Percentiles rank a stretch among this genome's conserved stretches.
phyloP scores from a whole-genome alignment of 345 rosid genomes.

The Aquilaria malaccensis region DNA sequence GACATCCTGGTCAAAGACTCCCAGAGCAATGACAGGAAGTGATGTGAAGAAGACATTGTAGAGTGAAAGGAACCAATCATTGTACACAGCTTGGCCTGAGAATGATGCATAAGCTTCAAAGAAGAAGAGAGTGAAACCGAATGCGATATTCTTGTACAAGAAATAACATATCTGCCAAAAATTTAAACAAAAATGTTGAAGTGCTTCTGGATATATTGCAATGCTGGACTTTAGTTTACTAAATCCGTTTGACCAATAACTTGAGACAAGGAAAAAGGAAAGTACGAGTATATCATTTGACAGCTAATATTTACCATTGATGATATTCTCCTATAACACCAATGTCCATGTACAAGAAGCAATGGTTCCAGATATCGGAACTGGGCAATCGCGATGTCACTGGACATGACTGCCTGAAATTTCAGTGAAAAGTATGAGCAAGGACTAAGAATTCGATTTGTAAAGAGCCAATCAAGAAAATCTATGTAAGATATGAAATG shows the following conservation, averaged over 20 bases:
- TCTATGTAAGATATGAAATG: neutral
- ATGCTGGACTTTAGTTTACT: neutral
- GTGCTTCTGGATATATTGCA: neutral
- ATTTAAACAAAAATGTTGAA: constrained; percentile 9
- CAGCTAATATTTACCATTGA: constrained; percentile 52
- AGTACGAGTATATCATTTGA: neutral
- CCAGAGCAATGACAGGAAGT: constrained; percentile 89
- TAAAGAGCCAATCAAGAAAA: neutral
- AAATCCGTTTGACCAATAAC: too few species aligned
- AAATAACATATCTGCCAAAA: constrained; percentile 81
- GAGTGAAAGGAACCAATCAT: constrained; percentile 84
- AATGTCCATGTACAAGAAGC: constrained; percentile 95
- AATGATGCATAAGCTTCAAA: constrained; percentile 82
- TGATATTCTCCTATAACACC: constrained; percentile 95
- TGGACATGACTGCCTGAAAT: constrained; percentile 94
- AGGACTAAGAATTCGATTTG: constrained; percentile 4
- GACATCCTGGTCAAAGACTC: constrained; percentile 94
- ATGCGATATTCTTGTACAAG: constrained; percentile 96
- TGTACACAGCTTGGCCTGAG: constrained; percentile 81
- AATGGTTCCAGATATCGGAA: constrained; percentile 83
- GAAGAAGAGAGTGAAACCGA: constrained; percentile 87
- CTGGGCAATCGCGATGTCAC: constrained; percentile 89
- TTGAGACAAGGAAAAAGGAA: too few species aligned
- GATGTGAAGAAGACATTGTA: constrained; percentile 95
- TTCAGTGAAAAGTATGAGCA: neutral